Conservation (phyloP, 192 early-diverging fungal species). For the Backusella westeae region DNA sequence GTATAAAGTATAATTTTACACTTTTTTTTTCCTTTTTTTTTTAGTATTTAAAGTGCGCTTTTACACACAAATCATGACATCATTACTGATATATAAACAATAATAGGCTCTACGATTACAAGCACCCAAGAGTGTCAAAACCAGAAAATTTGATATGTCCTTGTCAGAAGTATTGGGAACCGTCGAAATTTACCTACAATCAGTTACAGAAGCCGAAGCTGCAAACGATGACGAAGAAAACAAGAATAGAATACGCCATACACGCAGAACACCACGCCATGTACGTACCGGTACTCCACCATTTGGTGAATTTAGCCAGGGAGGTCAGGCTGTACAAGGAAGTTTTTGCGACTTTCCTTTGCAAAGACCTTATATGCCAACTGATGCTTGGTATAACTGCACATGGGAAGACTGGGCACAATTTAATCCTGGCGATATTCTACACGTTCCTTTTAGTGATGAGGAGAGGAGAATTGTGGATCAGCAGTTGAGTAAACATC, state of each 20-base stretch:
- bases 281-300: background rate
- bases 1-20: background rate
- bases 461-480: background rate
- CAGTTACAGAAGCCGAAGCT: background rate
- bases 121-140: background rate
- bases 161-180: background rate
- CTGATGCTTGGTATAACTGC: conserved; percentile 8
- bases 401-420: conserved; percentile 31
- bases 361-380: conserved; percentile 18
- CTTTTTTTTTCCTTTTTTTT: no score
- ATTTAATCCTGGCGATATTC: conserved; percentile 5
- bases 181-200: background rate
- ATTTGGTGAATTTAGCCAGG: background rate
- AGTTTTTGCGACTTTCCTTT: background rate
- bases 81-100: background rate
- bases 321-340: background rate
- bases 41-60: no score
- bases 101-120: background rate
- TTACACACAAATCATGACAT: background rate
- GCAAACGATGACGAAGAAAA: background rate
- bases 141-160: background rate
- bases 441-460: conserved; percentile 17
- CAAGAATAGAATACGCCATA: background rate
- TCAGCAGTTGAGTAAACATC: background rate
- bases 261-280: background rate